phyloP scores from a whole-genome alignment of 148 eudicot species.

The Drosera capensis region DNA sequence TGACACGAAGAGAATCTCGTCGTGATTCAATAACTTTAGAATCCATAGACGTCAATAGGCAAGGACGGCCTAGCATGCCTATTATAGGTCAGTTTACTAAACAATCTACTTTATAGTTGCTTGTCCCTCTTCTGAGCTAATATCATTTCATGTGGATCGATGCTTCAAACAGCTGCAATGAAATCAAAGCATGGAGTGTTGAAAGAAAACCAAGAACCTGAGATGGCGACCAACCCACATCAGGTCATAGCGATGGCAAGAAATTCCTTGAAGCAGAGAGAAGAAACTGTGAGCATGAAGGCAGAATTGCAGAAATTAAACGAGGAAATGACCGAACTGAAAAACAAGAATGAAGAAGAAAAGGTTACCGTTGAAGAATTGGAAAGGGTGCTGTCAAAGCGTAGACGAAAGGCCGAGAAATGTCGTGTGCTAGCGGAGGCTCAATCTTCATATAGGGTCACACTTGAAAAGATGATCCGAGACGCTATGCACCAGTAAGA shows the following conservation, averaged over 20 bases:
- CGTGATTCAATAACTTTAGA: conserved; percentile 37
- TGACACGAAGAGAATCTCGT: conserved; percentile 33
- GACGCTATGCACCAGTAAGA: conserved; percentile 99
- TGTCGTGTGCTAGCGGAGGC: conserved; percentile 77
- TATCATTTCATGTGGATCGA: too few relatives aligned
- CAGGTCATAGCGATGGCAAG: conserved; percentile 83
- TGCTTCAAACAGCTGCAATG: conserved; percentile 34
- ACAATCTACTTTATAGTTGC: background rate
- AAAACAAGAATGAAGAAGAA: conserved; percentile 68
- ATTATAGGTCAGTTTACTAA: conserved; percentile 57
- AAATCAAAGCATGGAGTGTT: conserved; percentile 24
- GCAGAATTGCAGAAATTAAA: conserved; percentile 65
- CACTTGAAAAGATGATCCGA: conserved; percentile 90
- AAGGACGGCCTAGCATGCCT: conserved; percentile 51
- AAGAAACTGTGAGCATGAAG: conserved; percentile 56
- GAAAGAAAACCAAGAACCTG: conserved; percentile 61
- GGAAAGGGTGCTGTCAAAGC: conserved; percentile 55
- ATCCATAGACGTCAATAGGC: conserved; percentile 43
- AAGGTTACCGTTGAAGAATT: conserved; percentile 60
- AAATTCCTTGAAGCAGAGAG: conserved; percentile 75
- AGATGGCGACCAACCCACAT: conserved; percentile 54
- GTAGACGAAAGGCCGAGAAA: conserved; percentile 63
- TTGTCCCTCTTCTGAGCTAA: background rate
- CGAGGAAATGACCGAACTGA: conserved; percentile 42
- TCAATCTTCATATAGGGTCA: conserved; percentile 61